Evolutionary conservation across 2,329 filamentous ascomycete species (phyloP), one percentile per base, ranked within the genome.

Genomic region (Talaromyces sp.): DNA sequence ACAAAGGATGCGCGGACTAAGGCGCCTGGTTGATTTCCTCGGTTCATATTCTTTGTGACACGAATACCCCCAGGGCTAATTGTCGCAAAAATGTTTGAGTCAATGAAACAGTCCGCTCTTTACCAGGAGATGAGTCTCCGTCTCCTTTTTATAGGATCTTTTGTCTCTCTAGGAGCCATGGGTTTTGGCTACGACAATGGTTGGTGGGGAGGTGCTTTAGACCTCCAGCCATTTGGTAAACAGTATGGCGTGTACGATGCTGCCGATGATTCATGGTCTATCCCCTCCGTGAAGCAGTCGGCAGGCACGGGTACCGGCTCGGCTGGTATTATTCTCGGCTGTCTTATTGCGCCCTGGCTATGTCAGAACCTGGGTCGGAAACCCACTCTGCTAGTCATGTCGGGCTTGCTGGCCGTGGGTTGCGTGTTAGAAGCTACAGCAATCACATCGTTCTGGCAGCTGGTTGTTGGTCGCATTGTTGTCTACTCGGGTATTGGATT

Each of bases 401-500:
- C 49, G 4, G 19, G 43, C n/a, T 29, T 56, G 8, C 36, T 55
- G 20, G 32, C 46, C 13, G 29, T 58, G 1, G 59, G 57, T 7
- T 55, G 60, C 20, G 44, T 62, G 13, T 50, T 62, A 6, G 52
- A 60, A 36, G 47, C 61, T 3, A 39, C 36, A 3, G 32, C 49
- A 11, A 20, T 51, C 3, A 33, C 49, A 2, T 58, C 55, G 20
- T 66, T 65, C 37, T 66, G 64, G 58, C 57, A 60, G 17, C 50
- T 67, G 9, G 55, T 67, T 14, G 60, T 63, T 3, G 63, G 65
- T 19, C 55, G 65, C 4, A 60, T 62, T 24, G 46, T 67, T 27
- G 65, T 64, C 47, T 57, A 52, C 33, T 49, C 62, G 19, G 48
- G 48, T 27, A 54, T 57, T 27, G 52, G 52, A n/a, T 27, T 55